Percentiles rank a stretch among this genome's conserved stretches.
These are phyloP conservation scores for Dacryopinax primogenitus DNA, from an alignment of 768 basidiomycete genomes.

Conservation along the genomic window DNA sequence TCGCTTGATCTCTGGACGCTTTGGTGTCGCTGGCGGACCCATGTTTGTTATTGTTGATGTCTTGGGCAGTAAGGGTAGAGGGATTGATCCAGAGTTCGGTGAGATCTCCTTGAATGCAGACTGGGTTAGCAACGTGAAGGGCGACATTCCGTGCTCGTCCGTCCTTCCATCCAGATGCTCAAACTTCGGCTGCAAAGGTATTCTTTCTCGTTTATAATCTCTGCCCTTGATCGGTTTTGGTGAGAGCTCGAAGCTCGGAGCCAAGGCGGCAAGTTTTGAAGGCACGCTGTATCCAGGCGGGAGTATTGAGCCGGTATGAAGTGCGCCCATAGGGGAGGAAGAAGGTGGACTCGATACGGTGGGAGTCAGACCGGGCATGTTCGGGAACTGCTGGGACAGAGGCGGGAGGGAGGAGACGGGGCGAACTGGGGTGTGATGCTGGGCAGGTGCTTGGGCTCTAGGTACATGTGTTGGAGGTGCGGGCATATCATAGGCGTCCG, in stretches of 20 bases:
- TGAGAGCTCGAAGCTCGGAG: constrained; percentile 1
- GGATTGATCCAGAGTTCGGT: background rate
- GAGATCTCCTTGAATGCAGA: background rate
- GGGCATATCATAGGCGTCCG: background rate
- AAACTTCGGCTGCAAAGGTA: constrained; percentile 1
- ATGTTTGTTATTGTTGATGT: background rate
- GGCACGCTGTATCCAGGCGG: constrained; percentile 2
- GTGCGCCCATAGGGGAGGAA: background rate
- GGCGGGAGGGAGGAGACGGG: background rate
- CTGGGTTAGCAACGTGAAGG: constrained; percentile 4
- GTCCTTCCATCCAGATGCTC: background rate
- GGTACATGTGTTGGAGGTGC: background rate
- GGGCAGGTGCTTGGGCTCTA: background rate
- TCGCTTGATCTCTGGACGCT: no score
- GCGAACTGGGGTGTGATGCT: background rate
- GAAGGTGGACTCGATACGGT: constrained; percentile 1
- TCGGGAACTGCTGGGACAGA: constrained; percentile 1
- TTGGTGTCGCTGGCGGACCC: background rate
- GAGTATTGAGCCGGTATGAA: background rate
- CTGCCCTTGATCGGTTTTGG: background rate
- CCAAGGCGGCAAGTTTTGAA: background rate
- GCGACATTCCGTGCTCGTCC: background rate
- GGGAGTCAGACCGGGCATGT: constrained; percentile 1
- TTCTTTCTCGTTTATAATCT: background rate
- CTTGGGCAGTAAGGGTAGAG: background rate